Percentiles rank a stretch among this genome's conserved stretches.
Evolutionary conservation across 768 basidiomycete genomes (phyloP).

Genomic region (Auricularia cornea): DNA sequence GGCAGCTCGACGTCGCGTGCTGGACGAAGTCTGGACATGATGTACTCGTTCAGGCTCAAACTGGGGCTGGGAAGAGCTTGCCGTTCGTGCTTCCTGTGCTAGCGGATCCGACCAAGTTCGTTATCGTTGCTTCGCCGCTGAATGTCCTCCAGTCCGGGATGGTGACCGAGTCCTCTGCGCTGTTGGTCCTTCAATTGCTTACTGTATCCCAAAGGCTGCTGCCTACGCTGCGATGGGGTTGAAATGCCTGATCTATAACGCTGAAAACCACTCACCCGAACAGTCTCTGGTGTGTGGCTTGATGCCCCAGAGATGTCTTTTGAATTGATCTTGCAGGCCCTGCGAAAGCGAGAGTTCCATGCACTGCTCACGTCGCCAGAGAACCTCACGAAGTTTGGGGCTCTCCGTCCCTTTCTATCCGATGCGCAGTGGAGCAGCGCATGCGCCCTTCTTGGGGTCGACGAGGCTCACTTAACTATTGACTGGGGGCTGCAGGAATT

Average conservation of each 20-base stretch:
- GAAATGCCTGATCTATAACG: neutral
- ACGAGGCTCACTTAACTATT: neutral
- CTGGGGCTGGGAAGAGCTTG: no score
- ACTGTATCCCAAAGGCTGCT: neutral
- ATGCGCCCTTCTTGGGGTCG: neutral
- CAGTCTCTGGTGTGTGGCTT: neutral
- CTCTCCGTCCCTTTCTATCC: neutral
- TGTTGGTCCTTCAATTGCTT: neutral
- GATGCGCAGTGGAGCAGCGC: neutral
- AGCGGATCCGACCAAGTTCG: neutral
- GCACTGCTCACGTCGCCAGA: neutral
- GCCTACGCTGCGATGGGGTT: neutral
- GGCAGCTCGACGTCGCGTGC: no score
- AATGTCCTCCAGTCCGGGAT: neutral
- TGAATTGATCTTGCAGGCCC: no score
- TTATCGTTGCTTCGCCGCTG: neutral
- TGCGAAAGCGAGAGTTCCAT: neutral
- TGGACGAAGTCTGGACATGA: no score
- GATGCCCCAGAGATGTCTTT: no score
- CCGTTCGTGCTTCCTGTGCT: no score
- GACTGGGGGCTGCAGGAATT: neutral
- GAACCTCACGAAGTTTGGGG: neutral
- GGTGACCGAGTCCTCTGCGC: neutral
- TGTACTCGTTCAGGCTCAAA: no score
- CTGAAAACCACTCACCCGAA: neutral